Percentiles rank a stretch among this genome's conserved stretches.
These are phyloP conservation scores for Jamesozyma piceae DNA, from an alignment of 805 yeast genomes.

Conservation along the genomic window DNA sequence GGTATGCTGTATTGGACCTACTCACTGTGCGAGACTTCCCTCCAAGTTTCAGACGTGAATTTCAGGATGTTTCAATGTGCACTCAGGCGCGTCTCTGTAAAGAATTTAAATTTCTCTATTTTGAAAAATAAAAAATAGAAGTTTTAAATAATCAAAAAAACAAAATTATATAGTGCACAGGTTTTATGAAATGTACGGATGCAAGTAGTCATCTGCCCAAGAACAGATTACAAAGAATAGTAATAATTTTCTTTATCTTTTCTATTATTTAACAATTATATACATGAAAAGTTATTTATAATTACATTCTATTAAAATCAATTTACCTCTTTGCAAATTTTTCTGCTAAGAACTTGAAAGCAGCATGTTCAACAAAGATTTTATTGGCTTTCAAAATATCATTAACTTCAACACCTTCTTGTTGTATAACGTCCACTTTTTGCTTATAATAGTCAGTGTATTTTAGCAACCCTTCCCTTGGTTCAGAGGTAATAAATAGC, in stretches of 20 bases:
- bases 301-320: background rate
- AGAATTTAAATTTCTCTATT: too few species aligned
- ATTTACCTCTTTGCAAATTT: conserved; percentile 9
- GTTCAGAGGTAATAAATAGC: conserved; percentile 57
- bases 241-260: background rate
- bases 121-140: background rate
- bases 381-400: conserved; percentile 74
- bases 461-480: conserved; percentile 49
- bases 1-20: too few species aligned
- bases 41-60: background rate
- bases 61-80: background rate
- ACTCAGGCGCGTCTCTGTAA: background rate
- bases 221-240: too few species aligned
- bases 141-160: background rate
- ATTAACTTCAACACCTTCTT: conserved; percentile 74
- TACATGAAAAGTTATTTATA: background rate
- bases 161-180: background rate
- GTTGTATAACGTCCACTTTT: conserved; percentile 55
- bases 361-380: conserved; percentile 60
- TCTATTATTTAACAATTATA: background rate
- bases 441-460: conserved; percentile 45
- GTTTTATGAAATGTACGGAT: background rate
- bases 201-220: background rate
- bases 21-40: background rate
- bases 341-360: conserved; percentile 53